A percentile compares a stretch with the other conserved stretches of the same genome.
These are phyloP conservation scores for Backusella mclennaniae DNA, from an alignment of 192 early-diverging fungal genomes.

Conservation along the genomic window DNA sequence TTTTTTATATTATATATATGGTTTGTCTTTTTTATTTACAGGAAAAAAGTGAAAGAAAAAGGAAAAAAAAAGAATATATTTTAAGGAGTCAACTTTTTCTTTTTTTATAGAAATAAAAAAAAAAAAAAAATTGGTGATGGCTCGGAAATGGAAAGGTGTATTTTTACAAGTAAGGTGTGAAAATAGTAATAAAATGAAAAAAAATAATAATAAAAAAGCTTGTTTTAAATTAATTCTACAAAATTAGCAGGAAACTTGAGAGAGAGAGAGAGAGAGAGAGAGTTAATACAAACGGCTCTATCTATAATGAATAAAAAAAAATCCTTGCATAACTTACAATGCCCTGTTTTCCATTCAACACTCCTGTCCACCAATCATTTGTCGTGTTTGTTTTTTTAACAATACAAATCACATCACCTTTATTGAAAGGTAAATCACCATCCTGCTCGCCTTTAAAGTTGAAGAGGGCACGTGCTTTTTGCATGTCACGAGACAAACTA, in stretches of 20 bases:
- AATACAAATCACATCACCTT: constrained; percentile 85
- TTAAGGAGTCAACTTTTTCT: neutral
- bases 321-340: constrained; percentile 13
- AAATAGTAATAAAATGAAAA: neutral
- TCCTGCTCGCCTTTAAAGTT: constrained; percentile 79
- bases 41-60: neutral
- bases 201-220: neutral
- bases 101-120: neutral
- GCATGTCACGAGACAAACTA: neutral
- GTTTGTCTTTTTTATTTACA: neutral
- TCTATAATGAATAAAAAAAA: neutral
- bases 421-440: constrained; percentile 82
- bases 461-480: constrained; percentile 72
- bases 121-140: too few relatives aligned
- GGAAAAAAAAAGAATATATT: neutral
- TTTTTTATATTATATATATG: neutral
- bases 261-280: neutral
- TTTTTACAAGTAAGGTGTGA: neutral
- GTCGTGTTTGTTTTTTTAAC: constrained; percentile 62
- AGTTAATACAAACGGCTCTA: too few relatives aligned
- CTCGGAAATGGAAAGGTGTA: neutral
- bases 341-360: constrained; percentile 8
- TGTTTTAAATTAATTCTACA: constrained; percentile 11
- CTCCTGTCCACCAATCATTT: constrained; percentile 93
- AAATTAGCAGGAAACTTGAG: constrained; percentile 23